A percentile compares a stretch with the other conserved stretches of the same genome.
phyloP scores from a whole-genome alignment of 306 rosid species.

The Prunus campanulata region DNA sequence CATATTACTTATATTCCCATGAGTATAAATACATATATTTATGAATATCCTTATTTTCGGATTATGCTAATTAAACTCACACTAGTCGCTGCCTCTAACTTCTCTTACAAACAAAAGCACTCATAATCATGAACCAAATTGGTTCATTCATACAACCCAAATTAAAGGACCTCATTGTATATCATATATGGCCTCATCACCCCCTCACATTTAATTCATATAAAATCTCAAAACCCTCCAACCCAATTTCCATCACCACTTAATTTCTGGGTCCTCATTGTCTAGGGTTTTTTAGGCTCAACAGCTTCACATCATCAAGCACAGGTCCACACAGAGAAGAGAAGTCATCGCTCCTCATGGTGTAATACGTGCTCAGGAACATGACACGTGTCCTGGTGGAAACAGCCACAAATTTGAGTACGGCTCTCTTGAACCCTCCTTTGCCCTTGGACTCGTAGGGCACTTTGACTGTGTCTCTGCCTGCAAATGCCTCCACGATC shows the following conservation, averaged over 20 bases:
- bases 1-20: neutral
- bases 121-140: neutral
- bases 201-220: slow-evolving; percentile 12
- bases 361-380: slow-evolving; percentile 85
- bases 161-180: neutral
- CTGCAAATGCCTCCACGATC: slow-evolving; percentile 89
- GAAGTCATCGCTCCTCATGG: slow-evolving; percentile 87
- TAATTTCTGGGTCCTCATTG: slow-evolving; percentile 8
- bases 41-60: slow-evolving; percentile 8
- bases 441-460: slow-evolving; percentile 88
- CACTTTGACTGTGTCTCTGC: slow-evolving; percentile 63
- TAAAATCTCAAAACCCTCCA: slow-evolving; percentile 1
- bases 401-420: slow-evolving; percentile 63
- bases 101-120: neutral
- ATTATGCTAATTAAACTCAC: slow-evolving; percentile 10
- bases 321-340: slow-evolving; percentile 98
- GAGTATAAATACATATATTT: neutral
- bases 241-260: neutral
- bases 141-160: neutral
- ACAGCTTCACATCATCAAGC: slow-evolving; percentile 72
- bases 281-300: slow-evolving; percentile 58
- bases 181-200: slow-evolving; percentile 2
- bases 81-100: neutral
- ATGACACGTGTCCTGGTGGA: slow-evolving; percentile 53
- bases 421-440: slow-evolving; percentile 84